Evolutionary conservation across 129 eudicot species (phyloP), one percentile per base, ranked within the genome.

Genomic region (Gnaphalium uliginosum): DNA sequence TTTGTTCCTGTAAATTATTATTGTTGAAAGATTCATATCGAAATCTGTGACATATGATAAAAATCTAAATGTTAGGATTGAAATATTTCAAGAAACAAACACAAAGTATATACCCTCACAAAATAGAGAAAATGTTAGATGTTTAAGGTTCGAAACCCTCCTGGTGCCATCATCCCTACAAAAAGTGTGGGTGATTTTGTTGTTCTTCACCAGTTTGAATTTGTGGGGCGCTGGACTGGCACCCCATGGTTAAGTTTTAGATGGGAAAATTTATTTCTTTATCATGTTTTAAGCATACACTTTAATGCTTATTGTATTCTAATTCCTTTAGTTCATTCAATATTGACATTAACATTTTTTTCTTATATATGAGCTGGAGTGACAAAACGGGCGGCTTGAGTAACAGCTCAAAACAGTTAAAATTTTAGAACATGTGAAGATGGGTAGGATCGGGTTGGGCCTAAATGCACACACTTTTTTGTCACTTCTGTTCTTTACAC

Each of bases 271-370:
- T 37, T 37, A 11, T 37, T 37, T 37, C 2, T 32, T 64, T 6
- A 65, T 66, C 26, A 33, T 33, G 59, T 51, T 71, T 71, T 9
- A 43, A 53, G 64, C 75, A 53, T 53, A 32, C 50, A 71, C 46
- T 9, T 53, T 22, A 37, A 3, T 56, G 27, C 53, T 21, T 46
- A 51, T 51, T 5, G 58, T 51, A 15, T 6, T 7, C 46, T 37
- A 37, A 37, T 37, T 26, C 67, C n/a, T 61, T 24, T 6, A 26
- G 39, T 18, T 17, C 67, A 62, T 62, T 26, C n/a, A 51, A 51
- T 9, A 19, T 51, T 13, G 9, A 2, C 46, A 37, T 37, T 18
- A 51, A 13, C 58, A 24, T 62, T 24, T 62, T n/a, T 13, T 17
- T 62, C 22, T 25, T 62, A 14, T 25, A 24, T 62, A 22, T 25